phyloP scores from a whole-genome alignment of 177 flowering plant genomes.

The Vitis hybrid region DNA sequence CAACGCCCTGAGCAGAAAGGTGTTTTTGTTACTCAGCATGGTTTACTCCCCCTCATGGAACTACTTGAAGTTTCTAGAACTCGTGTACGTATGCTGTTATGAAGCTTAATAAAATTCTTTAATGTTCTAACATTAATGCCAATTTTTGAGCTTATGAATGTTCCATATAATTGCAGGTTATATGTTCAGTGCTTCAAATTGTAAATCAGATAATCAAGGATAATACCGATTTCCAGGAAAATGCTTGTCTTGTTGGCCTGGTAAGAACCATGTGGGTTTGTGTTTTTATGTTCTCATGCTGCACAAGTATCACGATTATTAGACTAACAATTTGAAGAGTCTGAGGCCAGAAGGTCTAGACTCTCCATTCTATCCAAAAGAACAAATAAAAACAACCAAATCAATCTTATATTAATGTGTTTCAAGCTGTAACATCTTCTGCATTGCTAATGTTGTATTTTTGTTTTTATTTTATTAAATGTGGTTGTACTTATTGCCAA shows the following conservation, averaged over 20 bases:
- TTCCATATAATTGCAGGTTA: conserved; percentile 53
- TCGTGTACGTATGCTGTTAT: conserved; percentile 54
- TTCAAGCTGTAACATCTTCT: not conserved
- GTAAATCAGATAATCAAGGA: conserved; percentile 87
- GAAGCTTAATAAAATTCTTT: not conserved
- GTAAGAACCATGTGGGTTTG: conserved; percentile 42
- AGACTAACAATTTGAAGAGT: not conserved
- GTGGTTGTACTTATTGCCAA: conserved; percentile 2
- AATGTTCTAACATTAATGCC: not conserved
- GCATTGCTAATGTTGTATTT: not conserved
- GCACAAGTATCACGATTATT: not conserved
- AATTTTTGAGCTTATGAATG: not conserved
- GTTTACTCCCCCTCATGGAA: conserved; percentile 90
- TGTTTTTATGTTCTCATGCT: not conserved
- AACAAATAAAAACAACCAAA: not conserved
- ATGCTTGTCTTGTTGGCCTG: conserved; percentile 95
- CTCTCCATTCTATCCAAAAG: not conserved
- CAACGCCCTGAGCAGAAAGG: conserved; percentile 92
- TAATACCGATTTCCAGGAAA: conserved; percentile 84
- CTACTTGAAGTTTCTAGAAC: conserved; percentile 82
- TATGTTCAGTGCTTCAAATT: conserved; percentile 87
- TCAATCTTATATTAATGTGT: no score
- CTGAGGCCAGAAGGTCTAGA: no score
- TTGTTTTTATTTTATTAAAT: not conserved
- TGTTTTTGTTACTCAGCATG: conserved; percentile 85